Base-by-base conservation (phyloP, 352 stramenopile species). In the Blastocystis sp. region DNA sequence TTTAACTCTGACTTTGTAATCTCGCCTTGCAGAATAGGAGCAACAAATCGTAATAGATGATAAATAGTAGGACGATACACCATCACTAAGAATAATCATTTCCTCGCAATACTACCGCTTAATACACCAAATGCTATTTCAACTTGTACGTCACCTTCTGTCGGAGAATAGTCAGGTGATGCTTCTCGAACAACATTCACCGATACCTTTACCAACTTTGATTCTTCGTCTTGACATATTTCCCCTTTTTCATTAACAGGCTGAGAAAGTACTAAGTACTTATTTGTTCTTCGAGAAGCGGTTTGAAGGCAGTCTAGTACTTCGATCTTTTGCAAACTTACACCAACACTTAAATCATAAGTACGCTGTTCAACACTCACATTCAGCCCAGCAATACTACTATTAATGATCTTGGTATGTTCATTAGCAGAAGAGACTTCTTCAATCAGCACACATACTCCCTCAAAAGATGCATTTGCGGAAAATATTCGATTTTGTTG, bases 361-460 rank as follows among this genome's bases (percentile, higher is more conserved):
- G 70, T 65, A n/a, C 70, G 70, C 9, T 63, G 39, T 34, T 81
- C 16, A 16, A 81, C 70, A 9, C 50, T 18, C 47, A 81, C 20
- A 43, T 81, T 26, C 50, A 81, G 70, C 5, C 43, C 70, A 5
- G 37, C 37, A 34, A 81, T 26, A 3, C 45, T 45, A 7, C 37
- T 24, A 8, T 81, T 24, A 8, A 81, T 34, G 26, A 81, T 62
- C 4, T 41, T 47, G 3, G 70, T 81, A 26, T 81, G 70, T 20
- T 81, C 70, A 41, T 81, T 81, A n/a, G 70, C 34, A 34, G 70
- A 62, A 0, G 70, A 81, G 6, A 81, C 70, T 43, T 81, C 70
- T 41, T 81, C 70, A n/a, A 81, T 81, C 26, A 81, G 70, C 4
- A 81, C 70, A 7, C 9, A 64, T 34, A 81, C 70, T 41, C 70